Base-by-base conservation (phyloP, 2,329 filamentous ascomycete species). In the Fusarium sp. region DNA sequence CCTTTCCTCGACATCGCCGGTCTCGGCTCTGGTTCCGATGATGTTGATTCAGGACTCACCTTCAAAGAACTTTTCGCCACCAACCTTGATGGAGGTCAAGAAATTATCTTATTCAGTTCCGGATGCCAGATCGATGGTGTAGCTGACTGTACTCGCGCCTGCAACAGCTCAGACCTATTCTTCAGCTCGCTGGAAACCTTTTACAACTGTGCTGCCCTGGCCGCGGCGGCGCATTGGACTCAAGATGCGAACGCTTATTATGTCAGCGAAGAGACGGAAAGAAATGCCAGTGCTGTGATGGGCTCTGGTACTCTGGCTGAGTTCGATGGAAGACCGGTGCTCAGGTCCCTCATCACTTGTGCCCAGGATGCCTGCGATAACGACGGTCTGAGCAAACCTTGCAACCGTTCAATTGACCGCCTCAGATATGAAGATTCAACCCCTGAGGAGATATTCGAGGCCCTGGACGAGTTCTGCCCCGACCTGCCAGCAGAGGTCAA, bases 121-220 rank as follows among this genome's bases (percentile, higher is more conserved):
- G 79, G 79, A 9, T 81, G 79, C 70, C 61, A 57, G 3, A 61
- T 79, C 8, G 70, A 75, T 37, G 76, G 72, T 25, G 63, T 58
- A 25, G 50, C 69, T 6, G 78, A 81, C 55, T 81, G 79, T 50
- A 73, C 77, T 2, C 62, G 63, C 18, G 79, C 78, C 25, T 81
- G 79, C 72, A 73, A 75, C 50, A 69, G 73, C 45, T 68, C 76
- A 1, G 43, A 66, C 16, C 62, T 70, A 39, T 75, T 80, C 62
- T 81, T 80, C 57, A 74, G 74, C 53, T 79, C 77, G 2, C 63
- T 80, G 8, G 79, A 81, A 62, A 79, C 78, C 2, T 80, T 81
- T 48, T 80, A 81, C 72, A 81, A 81, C 67, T 81, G 79, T 46
- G 78, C 78, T 23, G 78, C 79, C 6, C 64, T 81, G 23, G 75